phyloP scores from a whole-genome alignment of 208 protist genomes.

The Lotmaria passim region DNA sequence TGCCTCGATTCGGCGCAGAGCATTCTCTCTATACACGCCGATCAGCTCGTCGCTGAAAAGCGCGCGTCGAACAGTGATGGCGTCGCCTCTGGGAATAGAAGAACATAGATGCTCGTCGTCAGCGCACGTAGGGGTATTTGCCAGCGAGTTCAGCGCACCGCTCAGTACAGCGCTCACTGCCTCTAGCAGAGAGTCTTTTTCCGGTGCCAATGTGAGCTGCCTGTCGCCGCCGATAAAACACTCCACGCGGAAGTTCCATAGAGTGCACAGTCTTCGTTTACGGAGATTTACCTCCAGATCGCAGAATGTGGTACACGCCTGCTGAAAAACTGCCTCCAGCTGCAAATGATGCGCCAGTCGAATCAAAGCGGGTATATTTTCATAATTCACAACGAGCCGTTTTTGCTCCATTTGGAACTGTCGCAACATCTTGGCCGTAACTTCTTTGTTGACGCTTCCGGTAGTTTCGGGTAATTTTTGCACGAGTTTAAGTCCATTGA shows the following conservation, averaged over 20 bases:
- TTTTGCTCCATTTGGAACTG: constrained; percentile 76
- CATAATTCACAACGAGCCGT: constrained; percentile 78
- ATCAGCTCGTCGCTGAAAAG: constrained; percentile 34
- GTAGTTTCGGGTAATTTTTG: constrained; percentile 41
- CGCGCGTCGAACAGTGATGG: constrained; percentile 13
- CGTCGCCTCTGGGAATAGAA: constrained; percentile 9
- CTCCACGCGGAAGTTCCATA: constrained; percentile 79
- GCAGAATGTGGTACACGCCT: constrained; percentile 62
- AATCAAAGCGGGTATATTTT: constrained; percentile 77
- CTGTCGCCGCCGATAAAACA: constrained; percentile 49
- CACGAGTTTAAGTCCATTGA: constrained; percentile 18
- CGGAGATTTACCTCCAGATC: constrained; percentile 51
- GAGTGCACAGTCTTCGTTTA: constrained; percentile 36
- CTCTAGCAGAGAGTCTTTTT: constrained; percentile 43
- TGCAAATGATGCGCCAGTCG: constrained; percentile 82
- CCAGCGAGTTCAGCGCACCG: constrained; percentile 39
- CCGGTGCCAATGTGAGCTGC: constrained; percentile 51
- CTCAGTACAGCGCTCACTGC: constrained; percentile 43
- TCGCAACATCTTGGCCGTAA: constrained; percentile 64
- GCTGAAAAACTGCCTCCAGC: constrained; percentile 75
- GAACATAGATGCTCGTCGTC: constrained; percentile 26
- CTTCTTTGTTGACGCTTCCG: constrained; percentile 89
- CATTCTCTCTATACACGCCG: constrained; percentile 23
- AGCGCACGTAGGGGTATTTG: constrained; percentile 32
- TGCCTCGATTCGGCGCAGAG: constrained; percentile 27